Evolutionary conservation across 73 alveolate species (phyloP).

Genomic region (Tetrahymena elliotti): DNA sequence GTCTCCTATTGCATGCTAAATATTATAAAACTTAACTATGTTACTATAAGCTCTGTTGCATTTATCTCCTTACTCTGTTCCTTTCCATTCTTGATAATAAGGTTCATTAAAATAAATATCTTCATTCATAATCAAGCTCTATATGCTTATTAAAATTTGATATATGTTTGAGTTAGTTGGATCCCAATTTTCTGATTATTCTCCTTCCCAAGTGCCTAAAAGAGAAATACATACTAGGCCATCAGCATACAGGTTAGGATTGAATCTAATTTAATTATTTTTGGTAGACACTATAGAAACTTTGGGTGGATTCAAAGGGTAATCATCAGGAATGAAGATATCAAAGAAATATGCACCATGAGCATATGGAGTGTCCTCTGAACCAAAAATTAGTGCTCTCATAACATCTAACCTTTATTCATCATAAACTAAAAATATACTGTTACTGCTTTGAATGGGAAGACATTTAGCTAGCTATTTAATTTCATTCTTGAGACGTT

Average conservation of each 20-base stretch:
- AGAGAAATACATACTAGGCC: constrained; percentile 68
- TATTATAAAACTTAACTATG: constrained; percentile 60
- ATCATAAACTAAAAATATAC: constrained; percentile 17
- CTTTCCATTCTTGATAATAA: constrained; percentile 40
- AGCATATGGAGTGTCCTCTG: constrained; percentile 73
- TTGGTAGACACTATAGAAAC: constrained; percentile 58
- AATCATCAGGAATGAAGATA: constrained; percentile 48
- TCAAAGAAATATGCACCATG: constrained; percentile 67
- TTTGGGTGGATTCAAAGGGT: constrained; percentile 66
- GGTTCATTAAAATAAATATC: constrained; percentile 70
- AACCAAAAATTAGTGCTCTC: constrained; percentile 59
- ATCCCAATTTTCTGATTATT: constrained; percentile 62
- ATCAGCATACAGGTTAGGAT: constrained; percentile 64
- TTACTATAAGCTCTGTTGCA: constrained; percentile 59
- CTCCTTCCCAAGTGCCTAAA: constrained; percentile 72
- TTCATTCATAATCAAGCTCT: constrained; percentile 64
- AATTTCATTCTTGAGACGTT: neutral
- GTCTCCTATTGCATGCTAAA: constrained; percentile 67
- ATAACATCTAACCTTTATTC: constrained; percentile 50
- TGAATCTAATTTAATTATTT: constrained; percentile 55
- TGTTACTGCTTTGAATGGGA: neutral
- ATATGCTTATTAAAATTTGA: constrained; percentile 58
- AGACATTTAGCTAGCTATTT: neutral
- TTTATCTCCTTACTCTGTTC: constrained; percentile 45
- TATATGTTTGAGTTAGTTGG: constrained; percentile 48